phyloP scores from a whole-genome alignment of 1,139 yeast species.

The Suhomyces choctaworum region DNA sequence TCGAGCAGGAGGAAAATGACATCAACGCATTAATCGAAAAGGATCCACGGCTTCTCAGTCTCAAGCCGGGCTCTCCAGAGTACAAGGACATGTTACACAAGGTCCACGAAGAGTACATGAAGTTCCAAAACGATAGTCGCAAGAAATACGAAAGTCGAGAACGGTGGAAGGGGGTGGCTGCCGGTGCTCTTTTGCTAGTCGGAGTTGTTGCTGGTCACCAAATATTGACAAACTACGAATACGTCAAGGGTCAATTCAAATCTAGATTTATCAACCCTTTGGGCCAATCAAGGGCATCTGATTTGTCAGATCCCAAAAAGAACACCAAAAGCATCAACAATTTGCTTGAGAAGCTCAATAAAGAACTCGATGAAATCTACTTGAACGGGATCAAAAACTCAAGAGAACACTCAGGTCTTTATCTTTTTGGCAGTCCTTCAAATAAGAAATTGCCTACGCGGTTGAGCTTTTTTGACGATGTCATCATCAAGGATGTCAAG shows the following conservation, averaged over 20 bases:
- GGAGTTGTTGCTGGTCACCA: constrained; percentile 41
- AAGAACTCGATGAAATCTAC: constrained; percentile 40
- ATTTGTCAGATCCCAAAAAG: constrained; percentile 30
- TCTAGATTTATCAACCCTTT: constrained; percentile 33
- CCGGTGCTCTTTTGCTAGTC: constrained; percentile 34
- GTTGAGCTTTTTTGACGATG: constrained; percentile 62
- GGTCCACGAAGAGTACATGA: constrained; percentile 31
- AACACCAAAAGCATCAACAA: constrained; percentile 29
- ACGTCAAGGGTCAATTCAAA: constrained; percentile 29
- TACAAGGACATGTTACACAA: constrained; percentile 35
- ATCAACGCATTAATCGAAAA: constrained; percentile 28
- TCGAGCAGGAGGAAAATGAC: constrained; percentile 20
- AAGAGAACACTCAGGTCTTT: constrained; percentile 33
- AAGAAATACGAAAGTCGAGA: constrained; percentile 32
- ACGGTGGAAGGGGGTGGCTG: constrained; percentile 35
- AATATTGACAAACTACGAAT: constrained; percentile 43
- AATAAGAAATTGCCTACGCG: constrained; percentile 57
- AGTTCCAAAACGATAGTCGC: constrained; percentile 24
- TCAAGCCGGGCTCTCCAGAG: constrained; percentile 39
- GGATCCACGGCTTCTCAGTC: constrained; percentile 36
- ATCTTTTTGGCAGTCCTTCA: constrained; percentile 36
- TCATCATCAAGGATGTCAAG: constrained; percentile 57
- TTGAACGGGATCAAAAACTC: constrained; percentile 28
- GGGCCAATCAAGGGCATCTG: constrained; percentile 28
- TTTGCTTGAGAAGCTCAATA: constrained; percentile 26